phyloP scores from a whole-genome alignment of 768 basidiomycete species.

The Mycena chlorophos region DNA sequence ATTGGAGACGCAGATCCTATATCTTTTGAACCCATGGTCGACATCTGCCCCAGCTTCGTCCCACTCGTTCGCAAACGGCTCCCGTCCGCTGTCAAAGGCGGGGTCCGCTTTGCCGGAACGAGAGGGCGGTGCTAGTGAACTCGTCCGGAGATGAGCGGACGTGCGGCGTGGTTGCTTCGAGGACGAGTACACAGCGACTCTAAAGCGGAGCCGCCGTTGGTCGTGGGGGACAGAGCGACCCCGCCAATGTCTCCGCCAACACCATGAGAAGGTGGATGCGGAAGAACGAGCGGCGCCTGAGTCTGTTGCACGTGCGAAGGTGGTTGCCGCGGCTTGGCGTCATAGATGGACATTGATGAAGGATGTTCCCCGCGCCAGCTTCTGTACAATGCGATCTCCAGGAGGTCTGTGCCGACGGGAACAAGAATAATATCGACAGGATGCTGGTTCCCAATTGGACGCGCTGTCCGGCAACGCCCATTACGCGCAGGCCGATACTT shows the following conservation, averaged over 20 bases:
- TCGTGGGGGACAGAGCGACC: conserved; percentile 11
- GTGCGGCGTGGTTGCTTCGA: conserved; percentile 48
- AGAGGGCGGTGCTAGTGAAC: conserved; percentile 51
- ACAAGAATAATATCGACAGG: conserved; percentile 48
- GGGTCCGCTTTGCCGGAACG: conserved; percentile 40
- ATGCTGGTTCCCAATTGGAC: conserved; percentile 30
- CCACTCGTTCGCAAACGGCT: conserved; percentile 52
- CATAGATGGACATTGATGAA: conserved; percentile 44
- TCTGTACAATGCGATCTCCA: conserved; percentile 19
- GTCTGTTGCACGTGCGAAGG: conserved; percentile 36
- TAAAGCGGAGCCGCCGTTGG: neutral
- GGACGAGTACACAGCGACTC: conserved; percentile 27
- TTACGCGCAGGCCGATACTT: conserved; percentile 19
- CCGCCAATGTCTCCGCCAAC: conserved; percentile 4
- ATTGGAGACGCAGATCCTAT: conserved; percentile 71
- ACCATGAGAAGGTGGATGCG: conserved; percentile 29
- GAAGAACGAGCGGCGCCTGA: conserved; percentile 29
- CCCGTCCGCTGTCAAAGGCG: conserved; percentile 24
- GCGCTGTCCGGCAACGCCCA: conserved; percentile 21
- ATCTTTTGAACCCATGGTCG: conserved; percentile 66
- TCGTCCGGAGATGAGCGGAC: conserved; percentile 43
- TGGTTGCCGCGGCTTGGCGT: conserved; percentile 58
- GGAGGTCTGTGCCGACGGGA: conserved; percentile 37
- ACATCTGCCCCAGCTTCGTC: conserved; percentile 69
- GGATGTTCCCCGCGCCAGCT: conserved; percentile 36